phyloP scores from a whole-genome alignment of 75 land plant species.

The Azolla pinnata region DNA sequence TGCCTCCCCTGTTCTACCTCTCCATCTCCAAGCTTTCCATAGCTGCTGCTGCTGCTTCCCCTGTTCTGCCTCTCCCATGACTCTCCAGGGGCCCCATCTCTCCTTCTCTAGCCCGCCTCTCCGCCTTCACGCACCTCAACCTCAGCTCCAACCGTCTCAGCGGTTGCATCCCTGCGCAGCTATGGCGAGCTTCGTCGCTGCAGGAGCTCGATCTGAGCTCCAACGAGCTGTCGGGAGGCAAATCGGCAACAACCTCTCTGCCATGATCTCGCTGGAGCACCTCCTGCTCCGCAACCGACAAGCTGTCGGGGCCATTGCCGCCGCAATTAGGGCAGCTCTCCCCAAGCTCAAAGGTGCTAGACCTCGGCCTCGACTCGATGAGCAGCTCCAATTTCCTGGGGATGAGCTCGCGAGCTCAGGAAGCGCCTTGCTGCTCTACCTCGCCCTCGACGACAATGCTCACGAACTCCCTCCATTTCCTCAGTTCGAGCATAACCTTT shows the following conservation, averaged over 20 bases:
- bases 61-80: too few species aligned
- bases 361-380: slow-evolving; percentile 48
- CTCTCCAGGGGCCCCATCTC: too few species aligned
- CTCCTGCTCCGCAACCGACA: slow-evolving; percentile 21
- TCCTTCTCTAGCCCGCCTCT: slow-evolving; percentile 7
- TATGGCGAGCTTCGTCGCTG: slow-evolving; percentile 16
- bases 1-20: too few species aligned
- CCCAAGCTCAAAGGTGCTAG: slow-evolving; percentile 25
- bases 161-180: slow-evolving; percentile 19
- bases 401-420: slow-evolving; percentile 43
- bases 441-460: too few species aligned
- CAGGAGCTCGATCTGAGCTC: slow-evolving; percentile 11
- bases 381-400: slow-evolving; percentile 35
- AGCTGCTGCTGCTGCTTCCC: too few species aligned
- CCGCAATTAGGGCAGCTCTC: slow-evolving; percentile 11
- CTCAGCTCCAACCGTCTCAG: slow-evolving; percentile 13
- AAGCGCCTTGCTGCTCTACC: too few species aligned
- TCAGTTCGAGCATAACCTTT: too few species aligned
- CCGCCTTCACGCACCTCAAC: slow-evolving; percentile 12
- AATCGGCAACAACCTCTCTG: slow-evolving; percentile 10
- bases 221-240: slow-evolving; percentile 21
- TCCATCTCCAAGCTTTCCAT: too few species aligned
- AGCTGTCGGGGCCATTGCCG: background rate
- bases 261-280: too few species aligned
- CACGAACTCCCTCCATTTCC: too few species aligned